Conservation (phyloP, 345 rosid genomes). For the Syzygium aromaticum region DNA sequence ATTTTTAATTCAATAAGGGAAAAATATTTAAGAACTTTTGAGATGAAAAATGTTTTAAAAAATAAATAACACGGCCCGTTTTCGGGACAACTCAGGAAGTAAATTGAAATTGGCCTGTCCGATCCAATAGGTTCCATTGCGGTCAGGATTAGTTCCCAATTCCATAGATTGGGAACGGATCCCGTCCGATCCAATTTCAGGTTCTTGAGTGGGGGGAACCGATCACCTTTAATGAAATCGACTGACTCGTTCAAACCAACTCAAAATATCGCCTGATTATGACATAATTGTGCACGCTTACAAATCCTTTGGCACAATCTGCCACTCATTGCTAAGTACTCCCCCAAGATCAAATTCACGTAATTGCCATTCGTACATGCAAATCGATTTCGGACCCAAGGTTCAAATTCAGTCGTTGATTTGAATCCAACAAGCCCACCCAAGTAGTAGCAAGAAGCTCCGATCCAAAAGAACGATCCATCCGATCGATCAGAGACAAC, state of each 20-base stretch:
- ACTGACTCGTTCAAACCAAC: neutral
- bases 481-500: neutral
- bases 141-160: neutral
- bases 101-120: no score
- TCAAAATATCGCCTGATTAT: accelerated
- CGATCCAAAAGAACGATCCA: neutral
- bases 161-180: neutral
- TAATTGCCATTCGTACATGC: neutral
- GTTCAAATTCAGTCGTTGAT: neutral
- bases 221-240: neutral
- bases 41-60: no score
- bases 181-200: neutral
- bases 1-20: no score
- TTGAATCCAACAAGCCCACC: neutral
- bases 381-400: neutral
- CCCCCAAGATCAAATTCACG: neutral
- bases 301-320: neutral
- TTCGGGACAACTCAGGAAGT: no score
- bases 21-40: no score
- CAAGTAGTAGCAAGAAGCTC: neutral
- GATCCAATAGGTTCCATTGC: neutral
- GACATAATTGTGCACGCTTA: accelerated
- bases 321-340: neutral
- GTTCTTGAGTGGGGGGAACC: no score
- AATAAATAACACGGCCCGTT: neutral